Base-by-base conservation (phyloP, 345 rosid species). In the Hibiscus syriacus region DNA sequence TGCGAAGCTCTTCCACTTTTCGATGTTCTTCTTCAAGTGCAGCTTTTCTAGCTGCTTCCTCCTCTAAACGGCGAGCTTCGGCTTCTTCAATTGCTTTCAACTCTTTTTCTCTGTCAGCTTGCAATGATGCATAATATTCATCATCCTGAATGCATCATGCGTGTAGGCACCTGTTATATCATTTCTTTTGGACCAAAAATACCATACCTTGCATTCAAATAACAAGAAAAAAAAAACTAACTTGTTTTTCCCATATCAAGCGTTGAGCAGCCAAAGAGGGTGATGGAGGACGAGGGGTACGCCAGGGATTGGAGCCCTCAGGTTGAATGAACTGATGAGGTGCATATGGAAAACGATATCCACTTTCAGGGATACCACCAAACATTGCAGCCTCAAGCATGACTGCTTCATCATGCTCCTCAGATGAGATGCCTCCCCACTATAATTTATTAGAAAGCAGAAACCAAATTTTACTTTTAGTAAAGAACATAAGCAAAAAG, bases 311-410 rank as follows among this genome's bases (percentile, higher is more conserved):
- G 68, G 82, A 72, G 32, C 67, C 77, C 67, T 81, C 82, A 55
- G 79, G 39, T 68, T 54, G 85, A 83, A 83, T 81, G 61, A 80
- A 83, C 43, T 80, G 87, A 77, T 82, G 90, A 70, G 92, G 92
- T 71, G 86, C 84, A 77, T 80, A 80, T 48, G 83, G 72, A 70
- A 73, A 79, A 67, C 64, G 79, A 72, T 90, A 95, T 65, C 82
- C 92, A 69, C 88, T 73, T 70, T 90, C 99, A 72, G 99, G 97
- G 70, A 95, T 78, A 68, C 98, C 99, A 72, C 99, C 99, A 64
- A 95, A 95, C 98, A 95, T 95, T 73, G 99, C 99, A 78, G 99
- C 98, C 79, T 95, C 99, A 32, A 95, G 99, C 99, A 95, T 95
- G 66, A 95, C 98, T 57, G 99, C 98, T 73, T 95, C 99, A 81